Percentiles rank a stretch among this genome's conserved stretches.
phyloP scores from a whole-genome alignment of 371 early-diverging fungal genomes.

The Zychaea mexicana region DNA sequence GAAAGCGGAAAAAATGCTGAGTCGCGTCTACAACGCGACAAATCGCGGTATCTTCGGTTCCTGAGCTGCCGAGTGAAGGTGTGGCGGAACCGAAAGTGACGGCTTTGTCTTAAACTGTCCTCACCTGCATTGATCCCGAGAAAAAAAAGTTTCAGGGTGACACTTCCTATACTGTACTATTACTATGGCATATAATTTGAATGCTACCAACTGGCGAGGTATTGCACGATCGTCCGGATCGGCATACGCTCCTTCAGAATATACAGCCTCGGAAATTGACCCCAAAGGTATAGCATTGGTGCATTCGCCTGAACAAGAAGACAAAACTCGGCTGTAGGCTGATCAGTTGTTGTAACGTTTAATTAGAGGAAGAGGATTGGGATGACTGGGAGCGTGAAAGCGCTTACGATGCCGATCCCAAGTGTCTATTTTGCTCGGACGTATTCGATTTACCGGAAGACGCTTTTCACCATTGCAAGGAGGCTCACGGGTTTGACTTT shows the following conservation, averaged over 20 bases:
- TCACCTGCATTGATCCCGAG: too few species aligned
- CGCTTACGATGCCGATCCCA: conserved; percentile 51
- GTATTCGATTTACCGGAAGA: conserved; percentile 48
- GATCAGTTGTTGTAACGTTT: too few species aligned
- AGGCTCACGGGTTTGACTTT: conserved; percentile 74
- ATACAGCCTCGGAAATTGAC: conserved; percentile 39
- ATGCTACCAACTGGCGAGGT: conserved; percentile 6
- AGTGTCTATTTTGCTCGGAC: conserved; percentile 75
- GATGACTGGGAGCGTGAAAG: conserved; percentile 79
- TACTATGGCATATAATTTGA: conserved; percentile 8
- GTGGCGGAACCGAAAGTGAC: too few species aligned
- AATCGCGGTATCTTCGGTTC: too few species aligned
- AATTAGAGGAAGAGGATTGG: conserved; percentile 9
- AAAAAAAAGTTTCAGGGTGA: too few species aligned
- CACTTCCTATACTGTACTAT: not conserved
- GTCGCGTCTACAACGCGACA: too few species aligned
- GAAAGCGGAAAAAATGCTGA: too few species aligned
- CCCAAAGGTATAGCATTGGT: conserved; percentile 30
- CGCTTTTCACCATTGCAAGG: conserved; percentile 68
- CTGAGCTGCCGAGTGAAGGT: too few species aligned
- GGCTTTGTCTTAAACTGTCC: too few species aligned
- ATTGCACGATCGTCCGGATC: conserved; percentile 2
- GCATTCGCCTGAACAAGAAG: too few species aligned
- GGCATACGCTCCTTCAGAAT: conserved; percentile 28
- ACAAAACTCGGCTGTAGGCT: too few species aligned